Base-by-base conservation (phyloP, 306 rosid species). In the Purshia tridentata region DNA sequence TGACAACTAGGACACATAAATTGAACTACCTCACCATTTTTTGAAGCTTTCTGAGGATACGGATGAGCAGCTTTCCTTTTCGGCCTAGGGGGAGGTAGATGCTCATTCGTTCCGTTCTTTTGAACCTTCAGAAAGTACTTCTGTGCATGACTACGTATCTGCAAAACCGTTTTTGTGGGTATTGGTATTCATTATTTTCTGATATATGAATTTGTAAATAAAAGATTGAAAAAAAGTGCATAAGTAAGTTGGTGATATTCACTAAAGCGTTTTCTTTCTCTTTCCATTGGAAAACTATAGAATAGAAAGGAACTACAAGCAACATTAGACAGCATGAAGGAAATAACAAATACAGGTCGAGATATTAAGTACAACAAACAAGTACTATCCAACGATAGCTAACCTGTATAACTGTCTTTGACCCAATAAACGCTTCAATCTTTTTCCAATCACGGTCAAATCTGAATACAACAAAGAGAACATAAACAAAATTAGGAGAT, bases 381-480 rank as follows among this genome's bases (percentile, higher is more conserved):
- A 29, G 35, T 2, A 29, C 35, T 29, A 29, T 29, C 35, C 35
- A 29, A 29, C 8, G 58, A 60, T 65, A 64, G 71, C 65, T 75
- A 83, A 91, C 99, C 97, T 91, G 99, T 72, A 94, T 94, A 75
- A 90, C 99, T 29, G 97, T 90, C 82, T 94, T 94, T 13, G 99
- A 94, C 56, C 97, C 96, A 68, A 94, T 70, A 86, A 91, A 94
- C 29, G 99, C 97, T 88, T 94, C 99, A 81, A 94, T 94, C 85
- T 94, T 94, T 85, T 94, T 94, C 99, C 99, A 94, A 78, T 94
- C 99, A 39, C 97, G 99, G 73, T 94, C 99, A 87, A 94, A 94
- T 39, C 99, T 94, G 85, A 50, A 80, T 42, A 67, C 14, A 46
- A 68, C 67, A 35, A 69, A 78, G 53, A 41, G 16, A 2, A 9